Evolutionary conservation across 2,329 filamentous ascomycete genomes (phyloP), one percentile per base, ranked within the genome.

Genomic region (Graphiopsis chlorocephala): DNA sequence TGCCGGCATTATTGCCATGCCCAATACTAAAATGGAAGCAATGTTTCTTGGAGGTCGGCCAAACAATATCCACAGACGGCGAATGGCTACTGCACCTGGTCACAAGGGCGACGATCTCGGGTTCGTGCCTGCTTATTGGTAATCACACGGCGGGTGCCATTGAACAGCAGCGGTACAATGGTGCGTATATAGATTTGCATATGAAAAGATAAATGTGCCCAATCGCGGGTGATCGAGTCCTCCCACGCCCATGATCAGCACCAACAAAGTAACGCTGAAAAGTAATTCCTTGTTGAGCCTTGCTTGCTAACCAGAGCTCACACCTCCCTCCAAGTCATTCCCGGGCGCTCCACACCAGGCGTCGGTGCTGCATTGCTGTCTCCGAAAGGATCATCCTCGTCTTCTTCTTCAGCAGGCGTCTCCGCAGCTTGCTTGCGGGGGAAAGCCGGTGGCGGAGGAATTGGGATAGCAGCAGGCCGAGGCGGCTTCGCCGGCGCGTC

Each of bases 331-430:
- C 75, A 77, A 50, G 68, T 74, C 74, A 77, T 75, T 7, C 75
- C 74, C 6, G 68, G 60, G 38, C 72, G 77, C 73, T 83, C 83
- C 47, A 74, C 71, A 70, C 75, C 78, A 20, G 83, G 84, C 3
- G 84, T 86, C 57, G 81, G 81, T 28, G 91, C 83, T 4, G 88
- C 90, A 74, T 96, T 93, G 48, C 85, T 86, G 75, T 97, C 92
- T 4, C 90, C 91, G 76, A 97, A 97, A 0, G 93, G 93, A 73
- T 96, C 87, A 68, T 95, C 85, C n/a, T 93, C 90, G 50, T 92
- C 89, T n/a, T 90, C 88, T 8, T 90, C 88, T 2, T 85, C 85
- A 8, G 83, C 81, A 15, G 60, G 48, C 10, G 60, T 29, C 17
- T 53, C 33, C 2, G 78, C 74, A 66, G 87, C 84, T 56, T 83